These are phyloP conservation scores for Rhododendron mucronatum DNA, from an alignment of 148 eudicot species.

Conservation along the genomic window DNA sequence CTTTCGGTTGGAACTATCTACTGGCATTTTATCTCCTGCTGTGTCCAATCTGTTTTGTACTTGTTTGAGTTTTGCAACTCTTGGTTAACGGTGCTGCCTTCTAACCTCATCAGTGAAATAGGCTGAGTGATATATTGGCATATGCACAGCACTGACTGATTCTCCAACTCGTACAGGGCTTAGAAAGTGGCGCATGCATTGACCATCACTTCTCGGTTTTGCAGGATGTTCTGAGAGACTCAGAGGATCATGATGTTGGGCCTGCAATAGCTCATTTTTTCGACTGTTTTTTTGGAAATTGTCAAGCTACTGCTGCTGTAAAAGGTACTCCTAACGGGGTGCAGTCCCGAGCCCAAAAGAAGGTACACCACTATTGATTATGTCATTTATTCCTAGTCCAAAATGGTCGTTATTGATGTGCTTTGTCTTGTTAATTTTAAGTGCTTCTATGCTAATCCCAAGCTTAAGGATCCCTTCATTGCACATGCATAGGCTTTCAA, in stretches of 20 bases:
- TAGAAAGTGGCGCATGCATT: not conserved
- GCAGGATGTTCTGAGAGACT: conserved; percentile 83
- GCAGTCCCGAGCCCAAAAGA: conserved; percentile 51
- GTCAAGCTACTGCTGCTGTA: conserved; percentile 33
- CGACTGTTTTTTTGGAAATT: conserved; percentile 83
- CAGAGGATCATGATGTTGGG: conserved; percentile 88
- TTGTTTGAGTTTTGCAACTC: not conserved
- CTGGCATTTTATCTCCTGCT: not conserved
- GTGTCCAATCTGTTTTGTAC: not conserved
- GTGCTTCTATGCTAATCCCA: not conserved
- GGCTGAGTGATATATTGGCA: not conserved
- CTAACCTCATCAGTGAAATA: not conserved
- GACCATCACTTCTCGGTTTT: conserved; percentile 5
- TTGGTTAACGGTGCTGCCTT: not conserved
- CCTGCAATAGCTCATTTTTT: conserved; percentile 68
- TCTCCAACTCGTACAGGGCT: not conserved
- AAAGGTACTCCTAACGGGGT: conserved; percentile 34
- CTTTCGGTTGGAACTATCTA: not conserved
- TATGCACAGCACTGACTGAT: not conserved
- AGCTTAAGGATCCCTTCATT: not conserved
- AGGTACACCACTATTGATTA: conserved; percentile 38
- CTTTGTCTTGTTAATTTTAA: not conserved
- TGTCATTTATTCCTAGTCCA: not conserved
- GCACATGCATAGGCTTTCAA: not conserved
- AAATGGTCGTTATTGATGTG: not conserved